Evolutionary conservation across 2,329 filamentous ascomycete genomes (phyloP), one percentile per base, ranked within the genome.

Genomic region (Aspergillus fumigatiaffinis): DNA sequence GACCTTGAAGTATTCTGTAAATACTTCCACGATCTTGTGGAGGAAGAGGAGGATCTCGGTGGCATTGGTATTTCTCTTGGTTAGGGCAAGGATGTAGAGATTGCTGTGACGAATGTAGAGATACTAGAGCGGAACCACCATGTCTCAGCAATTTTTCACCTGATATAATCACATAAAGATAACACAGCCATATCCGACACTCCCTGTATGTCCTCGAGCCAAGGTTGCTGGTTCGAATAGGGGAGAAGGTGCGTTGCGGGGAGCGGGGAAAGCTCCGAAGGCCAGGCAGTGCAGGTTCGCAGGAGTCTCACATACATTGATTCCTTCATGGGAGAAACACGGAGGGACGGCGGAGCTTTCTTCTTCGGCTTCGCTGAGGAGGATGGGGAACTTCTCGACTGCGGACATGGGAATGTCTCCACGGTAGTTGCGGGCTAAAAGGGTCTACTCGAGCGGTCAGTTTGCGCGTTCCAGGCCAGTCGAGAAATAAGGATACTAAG

Each of bases 61-160:
- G 65, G 94, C 94, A 82, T 99, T 99, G 68, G 92, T 96, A 79
- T 99, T 99, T 74, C 93, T 90, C 83, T 99, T 99, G 57, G 94
- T 99, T 59, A 99, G 82, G 61, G 94, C 94, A 69, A 99, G 90
- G 65, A 99, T 89, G 79, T 97, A 99, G 67, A 99, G 89, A 79
- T 99, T 99, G 80, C 96, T 97, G 79, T 99, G 94, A 71, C 93
- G 88, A 77, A 99, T 99, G 79, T 99, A 99, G 72, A 99, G 90
- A 77, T 97, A 99, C 90, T 95, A 60, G 41, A 58, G 48, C 44
- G 49, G 20, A 32, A 23, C 12, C 23, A 26, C n/a, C 23, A 50
- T 32, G 28, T 53, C 54, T 66, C 50, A 62, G 64, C 56, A 51
- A 50, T 48, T 44, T 48, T 50, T 50, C 61, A 48, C 62, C 59